phyloP scores from a whole-genome alignment of 129 eudicot species.

The Pseudognaphalium luteoalbum region DNA sequence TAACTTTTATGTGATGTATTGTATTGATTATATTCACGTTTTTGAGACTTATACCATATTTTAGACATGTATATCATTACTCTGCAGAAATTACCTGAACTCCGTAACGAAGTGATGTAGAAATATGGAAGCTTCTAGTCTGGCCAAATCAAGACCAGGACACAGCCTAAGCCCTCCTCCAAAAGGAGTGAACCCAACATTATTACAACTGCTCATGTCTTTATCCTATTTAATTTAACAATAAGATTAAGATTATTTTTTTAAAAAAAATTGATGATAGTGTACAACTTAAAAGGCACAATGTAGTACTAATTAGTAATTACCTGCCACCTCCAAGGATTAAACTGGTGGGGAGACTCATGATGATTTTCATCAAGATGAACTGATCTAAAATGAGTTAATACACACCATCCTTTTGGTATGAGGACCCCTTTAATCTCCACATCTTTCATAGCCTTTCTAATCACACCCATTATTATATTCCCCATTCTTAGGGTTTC shows the following conservation, averaged over 20 bases:
- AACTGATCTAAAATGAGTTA: constrained; percentile 83
- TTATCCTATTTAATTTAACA: constrained; percentile 42
- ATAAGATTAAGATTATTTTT: background rate
- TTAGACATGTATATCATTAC: background rate
- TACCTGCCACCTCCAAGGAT: constrained; percentile 99
- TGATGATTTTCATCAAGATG: constrained; percentile 75
- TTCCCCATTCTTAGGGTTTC: constrained; percentile 90
- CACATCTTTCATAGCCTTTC: constrained; percentile 91
- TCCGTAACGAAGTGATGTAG: constrained; percentile 87
- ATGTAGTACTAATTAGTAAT: background rate
- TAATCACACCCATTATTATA: constrained; percentile 83
- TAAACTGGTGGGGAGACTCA: constrained; percentile 65
- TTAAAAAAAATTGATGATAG: background rate
- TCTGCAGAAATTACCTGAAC: constrained; percentile 52
- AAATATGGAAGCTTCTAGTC: constrained; percentile 93
- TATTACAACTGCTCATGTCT: constrained; percentile 52
- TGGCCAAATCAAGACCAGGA: constrained; percentile 93
- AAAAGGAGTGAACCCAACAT: constrained; percentile 74
- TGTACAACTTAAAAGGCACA: background rate
- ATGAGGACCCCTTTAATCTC: constrained; percentile 79
- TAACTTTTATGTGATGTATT: background rate
- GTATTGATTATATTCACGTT: background rate
- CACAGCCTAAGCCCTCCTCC: constrained; percentile 99
- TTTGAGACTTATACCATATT: background rate
- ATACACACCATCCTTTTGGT: constrained; percentile 93